A percentile compares a stretch with the other conserved stretches of the same genome.
Conservation (phyloP, 768 basidiomycete genomes). For the Kwoniella botswanensis region DNA sequence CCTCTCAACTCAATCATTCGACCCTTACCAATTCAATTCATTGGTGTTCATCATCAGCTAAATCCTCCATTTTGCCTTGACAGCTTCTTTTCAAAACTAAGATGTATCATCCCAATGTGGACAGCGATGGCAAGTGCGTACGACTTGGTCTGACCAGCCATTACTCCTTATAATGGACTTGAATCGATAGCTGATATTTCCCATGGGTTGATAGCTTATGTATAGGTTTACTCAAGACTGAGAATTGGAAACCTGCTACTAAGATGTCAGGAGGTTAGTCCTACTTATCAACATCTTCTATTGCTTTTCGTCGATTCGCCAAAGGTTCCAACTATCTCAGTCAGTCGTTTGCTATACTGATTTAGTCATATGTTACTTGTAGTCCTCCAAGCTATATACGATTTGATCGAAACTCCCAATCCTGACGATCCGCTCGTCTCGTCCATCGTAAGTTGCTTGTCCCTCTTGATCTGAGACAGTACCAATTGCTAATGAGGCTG, state of each 20-base stretch:
- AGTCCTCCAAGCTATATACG: conserved; percentile 56
- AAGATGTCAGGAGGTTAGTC: conserved; percentile 55
- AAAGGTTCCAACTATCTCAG: neutral
- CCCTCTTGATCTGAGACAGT: neutral
- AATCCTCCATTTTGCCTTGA: too few relatives aligned
- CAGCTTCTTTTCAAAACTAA: conserved; percentile 58
- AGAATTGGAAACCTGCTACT: conserved; percentile 59
- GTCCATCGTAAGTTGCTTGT: conserved; percentile 48
- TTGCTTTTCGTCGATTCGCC: too few relatives aligned
- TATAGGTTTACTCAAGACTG: conserved; percentile 58
- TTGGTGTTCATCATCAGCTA: too few relatives aligned
- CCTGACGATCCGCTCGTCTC: conserved; percentile 59
- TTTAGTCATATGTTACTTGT: neutral
- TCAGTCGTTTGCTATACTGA: neutral
- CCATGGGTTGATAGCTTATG: conserved; percentile 47
- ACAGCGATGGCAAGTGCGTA: conserved; percentile 58
- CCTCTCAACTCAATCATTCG: neutral
- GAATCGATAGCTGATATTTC: neutral
- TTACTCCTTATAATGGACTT: too few relatives aligned
- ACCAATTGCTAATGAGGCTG: neutral
- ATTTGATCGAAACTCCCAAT: conserved; percentile 56
- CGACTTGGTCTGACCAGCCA: too few relatives aligned
- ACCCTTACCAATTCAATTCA: too few relatives aligned
- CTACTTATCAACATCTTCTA: neutral
- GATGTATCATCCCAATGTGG: conserved; percentile 59